Evolutionary conservation across 768 basidiomycete species (phyloP).

Genomic region (Pulveroboletus sp.): DNA sequence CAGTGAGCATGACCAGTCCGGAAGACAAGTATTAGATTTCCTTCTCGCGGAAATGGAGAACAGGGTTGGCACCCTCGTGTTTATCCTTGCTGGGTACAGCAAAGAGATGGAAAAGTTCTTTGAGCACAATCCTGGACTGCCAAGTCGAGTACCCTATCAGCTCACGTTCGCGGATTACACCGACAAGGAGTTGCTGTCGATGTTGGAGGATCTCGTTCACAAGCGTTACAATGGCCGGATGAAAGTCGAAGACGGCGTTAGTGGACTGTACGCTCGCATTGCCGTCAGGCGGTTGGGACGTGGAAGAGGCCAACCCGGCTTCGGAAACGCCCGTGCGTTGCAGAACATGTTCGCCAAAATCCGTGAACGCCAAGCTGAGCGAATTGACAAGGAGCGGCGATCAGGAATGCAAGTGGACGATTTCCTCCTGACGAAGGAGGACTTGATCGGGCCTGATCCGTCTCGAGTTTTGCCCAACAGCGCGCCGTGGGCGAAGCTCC

Average conservation of each 20-base stretch:
- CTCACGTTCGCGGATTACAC: conserved; percentile 61
- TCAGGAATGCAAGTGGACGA: conserved; percentile 44
- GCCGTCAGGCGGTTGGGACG: conserved; percentile 56
- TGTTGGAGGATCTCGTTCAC: conserved; percentile 46
- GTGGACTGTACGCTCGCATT: conserved; percentile 54
- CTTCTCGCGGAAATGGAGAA: conserved; percentile 76
- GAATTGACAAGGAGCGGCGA: conserved; percentile 40
- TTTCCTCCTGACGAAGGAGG: conserved; percentile 47
- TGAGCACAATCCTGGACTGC: conserved; percentile 67
- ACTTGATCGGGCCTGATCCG: conserved; percentile 65
- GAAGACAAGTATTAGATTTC: conserved; percentile 61
- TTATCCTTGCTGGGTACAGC: conserved; percentile 68
- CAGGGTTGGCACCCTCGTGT: conserved; percentile 56
- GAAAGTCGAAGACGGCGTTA: conserved; percentile 52
- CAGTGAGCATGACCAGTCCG: conserved; percentile 42
- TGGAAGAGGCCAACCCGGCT: conserved; percentile 54
- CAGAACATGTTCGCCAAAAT: conserved; percentile 47
- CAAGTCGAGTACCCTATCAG: conserved; percentile 59
- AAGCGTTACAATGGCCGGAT: conserved; percentile 47
- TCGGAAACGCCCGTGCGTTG: conserved; percentile 67
- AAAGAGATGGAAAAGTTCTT: conserved; percentile 77
- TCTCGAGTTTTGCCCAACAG: conserved; percentile 43
- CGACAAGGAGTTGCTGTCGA: conserved; percentile 50
- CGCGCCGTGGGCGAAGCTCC: conserved; percentile 48
- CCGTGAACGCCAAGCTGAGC: conserved; percentile 48